These are phyloP conservation scores for Barbarea vulgaris DNA, from an alignment of 345 rosid species.

Conservation along the genomic window DNA sequence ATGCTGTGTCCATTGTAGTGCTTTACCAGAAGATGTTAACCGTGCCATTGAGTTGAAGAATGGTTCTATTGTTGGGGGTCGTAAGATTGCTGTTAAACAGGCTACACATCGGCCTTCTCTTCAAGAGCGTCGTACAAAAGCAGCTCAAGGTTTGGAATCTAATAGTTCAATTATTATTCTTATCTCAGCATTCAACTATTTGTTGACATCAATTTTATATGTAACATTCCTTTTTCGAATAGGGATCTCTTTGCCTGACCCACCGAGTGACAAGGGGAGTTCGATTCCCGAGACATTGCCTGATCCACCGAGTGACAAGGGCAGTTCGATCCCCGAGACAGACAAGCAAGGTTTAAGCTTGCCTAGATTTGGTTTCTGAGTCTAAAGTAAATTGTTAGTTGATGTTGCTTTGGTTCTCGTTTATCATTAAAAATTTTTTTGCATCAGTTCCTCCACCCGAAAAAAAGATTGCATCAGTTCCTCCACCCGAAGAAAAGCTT, in stretches of 20 bases:
- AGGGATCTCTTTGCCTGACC: conserved; percentile 47
- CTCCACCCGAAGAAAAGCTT: conserved; percentile 33
- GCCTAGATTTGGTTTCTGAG: conserved; percentile 37
- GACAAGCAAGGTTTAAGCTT: conserved; percentile 42
- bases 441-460: conserved; percentile 39
- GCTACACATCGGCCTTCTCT: conserved; percentile 79
- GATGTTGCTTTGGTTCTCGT: conserved; percentile 14
- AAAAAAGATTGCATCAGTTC: conserved; percentile 30
- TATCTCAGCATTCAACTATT: not conserved
- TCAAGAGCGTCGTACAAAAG: conserved; percentile 70
- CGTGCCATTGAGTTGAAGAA: conserved; percentile 79
- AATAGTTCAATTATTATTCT: not conserved
- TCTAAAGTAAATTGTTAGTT: not conserved
- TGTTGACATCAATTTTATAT: not conserved
- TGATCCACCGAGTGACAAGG: conserved; percentile 45
- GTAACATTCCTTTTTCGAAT: not conserved
- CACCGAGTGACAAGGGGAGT: conserved; percentile 38
- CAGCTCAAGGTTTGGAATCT: conserved; percentile 51
- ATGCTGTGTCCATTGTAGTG: conserved; percentile 48
- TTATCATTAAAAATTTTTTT: conserved; percentile 1
- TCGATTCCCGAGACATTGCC: conserved; percentile 43
- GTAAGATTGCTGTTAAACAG: conserved; percentile 77
- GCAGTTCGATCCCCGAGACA: conserved; percentile 34
- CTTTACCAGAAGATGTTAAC: conserved; percentile 81
- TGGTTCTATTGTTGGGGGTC: conserved; percentile 72